Evolutionary conservation across 441 rosid species (phyloP).

Genomic region (Rhodomyrtus psidioides): DNA sequence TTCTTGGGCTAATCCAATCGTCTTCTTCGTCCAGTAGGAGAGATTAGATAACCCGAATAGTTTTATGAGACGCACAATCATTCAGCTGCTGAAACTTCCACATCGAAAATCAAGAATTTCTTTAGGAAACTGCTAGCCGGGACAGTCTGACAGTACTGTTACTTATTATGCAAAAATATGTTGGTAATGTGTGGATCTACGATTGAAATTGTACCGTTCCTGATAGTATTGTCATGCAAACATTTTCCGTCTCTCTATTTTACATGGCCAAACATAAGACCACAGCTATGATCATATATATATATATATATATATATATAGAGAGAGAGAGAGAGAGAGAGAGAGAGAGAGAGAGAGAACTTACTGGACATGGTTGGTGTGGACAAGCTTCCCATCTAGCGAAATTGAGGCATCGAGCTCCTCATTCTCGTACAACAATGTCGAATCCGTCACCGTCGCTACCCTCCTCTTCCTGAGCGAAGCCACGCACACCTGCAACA

Average conservation of each 20-base stretch:
- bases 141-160: too few relatives aligned
- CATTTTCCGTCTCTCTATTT: not conserved
- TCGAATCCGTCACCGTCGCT: conserved; percentile 33
- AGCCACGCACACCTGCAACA: conserved; percentile 63
- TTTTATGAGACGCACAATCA: not conserved
- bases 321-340: not conserved
- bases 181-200: too few relatives aligned
- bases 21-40: not conserved
- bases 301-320: too few relatives aligned
- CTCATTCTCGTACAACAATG: conserved; percentile 47
- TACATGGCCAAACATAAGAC: not conserved
- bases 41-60: not conserved
- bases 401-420: conserved; percentile 75
- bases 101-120: not conserved
- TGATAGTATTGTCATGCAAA: too few relatives aligned
- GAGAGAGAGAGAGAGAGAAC: not conserved
- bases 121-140: too few relatives aligned
- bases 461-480: conserved; percentile 66
- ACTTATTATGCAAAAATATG: too few relatives aligned
- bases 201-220: too few relatives aligned
- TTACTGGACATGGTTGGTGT: conserved; percentile 61
- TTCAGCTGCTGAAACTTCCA: not conserved
- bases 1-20: not conserved
- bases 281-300: too few relatives aligned
- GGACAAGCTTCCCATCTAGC: conserved; percentile 51